A percentile compares a stretch with the other conserved stretches of the same genome.
These are phyloP conservation scores for Leccinum sublutescens DNA, from an alignment of 768 basidiomycete species.

Conservation along the genomic window DNA sequence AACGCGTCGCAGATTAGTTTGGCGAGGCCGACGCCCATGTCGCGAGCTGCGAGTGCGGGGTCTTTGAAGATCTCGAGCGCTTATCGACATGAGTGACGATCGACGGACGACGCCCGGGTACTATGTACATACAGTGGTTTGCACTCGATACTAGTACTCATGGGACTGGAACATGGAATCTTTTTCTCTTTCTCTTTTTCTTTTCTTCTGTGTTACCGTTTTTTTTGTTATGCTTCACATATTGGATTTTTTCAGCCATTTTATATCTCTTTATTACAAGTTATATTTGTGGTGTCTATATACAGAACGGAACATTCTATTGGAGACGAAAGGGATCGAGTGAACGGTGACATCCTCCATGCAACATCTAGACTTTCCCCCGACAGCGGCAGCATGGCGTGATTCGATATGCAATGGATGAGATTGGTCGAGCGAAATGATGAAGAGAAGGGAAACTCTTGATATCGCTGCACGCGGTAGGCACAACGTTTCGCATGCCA, in stretches of 20 bases:
- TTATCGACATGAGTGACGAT: conserved; percentile 9
- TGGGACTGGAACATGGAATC: not conserved
- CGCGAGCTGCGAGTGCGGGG: conserved; percentile 33
- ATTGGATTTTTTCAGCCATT: not conserved
- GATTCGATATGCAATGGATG: not conserved
- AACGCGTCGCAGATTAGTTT: conserved; percentile 68
- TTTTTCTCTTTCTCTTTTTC: not conserved
- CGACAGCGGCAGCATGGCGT: not conserved
- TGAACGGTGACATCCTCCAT: not conserved
- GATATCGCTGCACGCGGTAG: not conserved
- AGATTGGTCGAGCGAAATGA: not conserved
- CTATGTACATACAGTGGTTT: no score
- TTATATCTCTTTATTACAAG: not conserved
- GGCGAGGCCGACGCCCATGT: conserved; percentile 41
- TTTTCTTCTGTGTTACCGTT: not conserved
- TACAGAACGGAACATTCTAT: not conserved
- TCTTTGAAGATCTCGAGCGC: conserved; percentile 17
- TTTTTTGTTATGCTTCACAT: not conserved
- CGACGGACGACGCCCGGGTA: not conserved
- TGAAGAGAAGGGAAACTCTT: not conserved
- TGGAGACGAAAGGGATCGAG: not conserved
- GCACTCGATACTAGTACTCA: not conserved
- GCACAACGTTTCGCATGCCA: not conserved
- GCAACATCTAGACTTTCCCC: not conserved
- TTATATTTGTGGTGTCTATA: not conserved